Conservation (phyloP, 2,329 filamentous ascomycete species). For the Apiospora sp. region DNA sequence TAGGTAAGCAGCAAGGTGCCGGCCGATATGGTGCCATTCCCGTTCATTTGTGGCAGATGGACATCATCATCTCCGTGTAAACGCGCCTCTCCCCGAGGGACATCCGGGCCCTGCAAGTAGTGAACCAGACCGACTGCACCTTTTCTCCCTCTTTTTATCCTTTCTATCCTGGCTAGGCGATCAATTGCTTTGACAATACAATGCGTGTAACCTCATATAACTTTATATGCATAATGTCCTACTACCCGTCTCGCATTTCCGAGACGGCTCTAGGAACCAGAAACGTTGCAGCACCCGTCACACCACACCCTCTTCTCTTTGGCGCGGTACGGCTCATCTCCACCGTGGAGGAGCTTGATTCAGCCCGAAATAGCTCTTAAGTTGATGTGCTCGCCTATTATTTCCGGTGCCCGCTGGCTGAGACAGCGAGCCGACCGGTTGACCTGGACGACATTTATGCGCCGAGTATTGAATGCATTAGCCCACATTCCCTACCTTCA, state of each 20-base stretch:
- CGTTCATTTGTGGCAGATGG: background rate
- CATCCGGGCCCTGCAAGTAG: background rate
- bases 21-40: background rate
- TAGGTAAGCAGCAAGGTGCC: background rate
- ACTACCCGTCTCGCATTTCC: constrained; percentile 17
- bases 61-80: background rate
- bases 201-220: background rate
- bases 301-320: constrained; percentile 14
- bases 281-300: constrained; percentile 8
- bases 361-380: background rate
- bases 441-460: background rate
- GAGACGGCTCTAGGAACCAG: constrained; percentile 12
- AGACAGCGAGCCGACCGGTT: background rate
- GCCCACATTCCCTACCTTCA: background rate
- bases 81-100: background rate
- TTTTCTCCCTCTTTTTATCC: background rate
- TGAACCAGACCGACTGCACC: background rate
- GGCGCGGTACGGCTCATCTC: background rate
- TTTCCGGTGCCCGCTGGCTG: background rate
- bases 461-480: background rate
- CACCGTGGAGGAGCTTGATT: constrained; percentile 9
- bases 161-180: background rate
- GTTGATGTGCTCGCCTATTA: background rate
- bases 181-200: background rate
- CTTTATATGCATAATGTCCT: background rate